Base-by-base conservation (phyloP, 139 green algal species). In the Chlamydomonas schloesseri region DNA sequence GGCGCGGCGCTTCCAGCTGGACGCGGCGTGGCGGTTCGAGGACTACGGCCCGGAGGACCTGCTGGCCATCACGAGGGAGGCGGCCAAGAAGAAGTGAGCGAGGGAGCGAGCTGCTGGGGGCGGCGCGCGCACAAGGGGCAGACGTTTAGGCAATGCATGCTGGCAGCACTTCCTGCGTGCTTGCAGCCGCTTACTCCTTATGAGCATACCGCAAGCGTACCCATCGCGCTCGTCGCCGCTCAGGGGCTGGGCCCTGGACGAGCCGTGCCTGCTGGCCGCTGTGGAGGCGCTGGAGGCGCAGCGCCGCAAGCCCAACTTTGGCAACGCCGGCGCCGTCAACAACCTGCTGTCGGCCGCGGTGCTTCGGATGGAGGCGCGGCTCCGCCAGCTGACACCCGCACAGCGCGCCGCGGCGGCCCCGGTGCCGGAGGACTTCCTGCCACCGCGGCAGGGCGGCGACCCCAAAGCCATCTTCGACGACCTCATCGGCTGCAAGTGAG, bases 251-350 rank as follows among this genome's bases (percentile, higher is more conserved):
- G 37, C 42, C 17, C 75, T 93, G 71, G 76, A 33, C 28, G 82
- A 72, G 62, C 60, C 60, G 10, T 70, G 36, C 53, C 84, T 91
- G 46, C 58, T 55, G 55, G 87, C 84, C 23, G 90, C 71, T 0
- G 47, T 93, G 29, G 57, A 80, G 46, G 85, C 75, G 36, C 84
- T 93, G 68, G 83, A 89, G 3, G 50, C 73, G 42, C 81, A 91
- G 80, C 60, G 79, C 18, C 81, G 85, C 65, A 84, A 85, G 53
- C 90, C 88, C 69, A 93, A 93, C 90, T 93, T 93, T 80, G 90
- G 90, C 71, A 93, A 93, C 68, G 90, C 88, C 14, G 90, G 90
- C 42, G 79, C 90, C 0, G 90, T 93, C 26, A 92, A 92, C 72
- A 93, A 92, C 86, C 86, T 93, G 82, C 86, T 93, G 70, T 34